phyloP scores from a whole-genome alignment of 768 basidiomycete genomes.

The Kwoniella bestiolae region DNA sequence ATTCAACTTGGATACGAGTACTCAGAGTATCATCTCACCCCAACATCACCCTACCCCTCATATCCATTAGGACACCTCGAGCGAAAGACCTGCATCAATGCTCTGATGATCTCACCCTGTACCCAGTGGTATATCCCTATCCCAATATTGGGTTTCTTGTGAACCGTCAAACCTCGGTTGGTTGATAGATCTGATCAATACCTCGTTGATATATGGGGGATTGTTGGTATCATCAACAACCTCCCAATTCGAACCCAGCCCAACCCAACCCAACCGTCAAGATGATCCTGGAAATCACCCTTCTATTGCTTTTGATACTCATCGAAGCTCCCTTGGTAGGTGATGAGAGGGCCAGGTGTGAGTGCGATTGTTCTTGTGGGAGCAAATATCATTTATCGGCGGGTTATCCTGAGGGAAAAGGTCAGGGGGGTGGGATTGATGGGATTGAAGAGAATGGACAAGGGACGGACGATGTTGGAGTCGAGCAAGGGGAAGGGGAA shows the following conservation, averaged over 20 bases:
- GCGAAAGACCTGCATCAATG: too few species aligned
- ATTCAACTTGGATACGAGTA: too few species aligned
- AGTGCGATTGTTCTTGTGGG: conserved; percentile 1
- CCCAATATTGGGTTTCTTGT: too few species aligned
- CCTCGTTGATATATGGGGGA: too few species aligned
- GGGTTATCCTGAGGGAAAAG: background rate
- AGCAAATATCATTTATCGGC: background rate
- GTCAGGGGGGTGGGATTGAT: background rate
- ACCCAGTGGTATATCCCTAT: too few species aligned
- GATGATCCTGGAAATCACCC: conserved; percentile 2
- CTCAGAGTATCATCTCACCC: too few species aligned
- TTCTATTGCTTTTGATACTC: conserved; percentile 1
- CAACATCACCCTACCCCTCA: too few species aligned
- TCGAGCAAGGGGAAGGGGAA: background rate
- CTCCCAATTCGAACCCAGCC: too few species aligned
- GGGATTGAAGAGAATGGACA: background rate
- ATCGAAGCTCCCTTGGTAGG: conserved; percentile 4
- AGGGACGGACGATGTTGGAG: background rate
- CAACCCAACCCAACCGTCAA: background rate
- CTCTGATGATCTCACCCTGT: too few species aligned
- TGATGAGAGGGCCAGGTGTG: background rate
- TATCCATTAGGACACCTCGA: too few species aligned
- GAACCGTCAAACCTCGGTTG: background rate
- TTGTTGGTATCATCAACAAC: too few species aligned
- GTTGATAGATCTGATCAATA: background rate